phyloP scores from a whole-genome alignment of 2,329 filamentous ascomycete genomes.

The Alternaria rosae region DNA sequence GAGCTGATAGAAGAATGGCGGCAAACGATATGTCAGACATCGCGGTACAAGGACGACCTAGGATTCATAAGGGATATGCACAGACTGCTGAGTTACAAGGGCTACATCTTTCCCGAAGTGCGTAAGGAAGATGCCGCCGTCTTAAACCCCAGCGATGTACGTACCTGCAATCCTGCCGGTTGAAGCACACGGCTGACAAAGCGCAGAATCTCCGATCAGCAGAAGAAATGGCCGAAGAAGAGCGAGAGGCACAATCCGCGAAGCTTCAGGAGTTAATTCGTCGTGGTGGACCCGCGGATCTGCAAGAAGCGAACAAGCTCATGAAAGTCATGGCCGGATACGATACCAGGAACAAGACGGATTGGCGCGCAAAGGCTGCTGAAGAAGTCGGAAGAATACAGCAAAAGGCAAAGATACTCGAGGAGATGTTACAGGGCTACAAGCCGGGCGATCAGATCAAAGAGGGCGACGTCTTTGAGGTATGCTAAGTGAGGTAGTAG shows the following conservation, averaged over 20 bases:
- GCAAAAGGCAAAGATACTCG: constrained; percentile 89
- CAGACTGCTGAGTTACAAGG: constrained; percentile 91
- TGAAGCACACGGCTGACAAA: constrained; percentile 24
- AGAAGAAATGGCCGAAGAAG: constrained; percentile 98
- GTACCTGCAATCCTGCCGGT: constrained; percentile 47
- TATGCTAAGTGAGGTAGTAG: constrained; percentile 45
- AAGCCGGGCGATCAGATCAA: constrained; percentile 80
- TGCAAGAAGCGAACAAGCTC: constrained; percentile 94
- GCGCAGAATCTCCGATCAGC: constrained; percentile 88
- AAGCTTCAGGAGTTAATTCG: constrained; percentile 97
- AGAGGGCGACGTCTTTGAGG: constrained; percentile 73
- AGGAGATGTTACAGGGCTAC: constrained; percentile 90
- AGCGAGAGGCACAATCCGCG: constrained; percentile 92
- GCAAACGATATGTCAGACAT: constrained; percentile 97
- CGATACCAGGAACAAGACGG: constrained; percentile 93
- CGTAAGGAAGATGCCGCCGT: constrained; percentile 94
- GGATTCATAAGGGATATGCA: constrained; percentile 99
- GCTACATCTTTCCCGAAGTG: constrained; percentile 93
- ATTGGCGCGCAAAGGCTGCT: constrained; percentile 96
- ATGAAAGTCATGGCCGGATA: constrained; percentile 99
- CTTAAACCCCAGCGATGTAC: constrained; percentile 92
- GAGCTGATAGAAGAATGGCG: constrained; percentile 99
- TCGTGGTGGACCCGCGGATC: constrained; percentile 86
- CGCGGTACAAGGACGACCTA: constrained; percentile 94
- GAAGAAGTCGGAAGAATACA: constrained; percentile 95